Conservation (phyloP, 768 basidiomycete species). For the Lepiota venenata region DNA sequence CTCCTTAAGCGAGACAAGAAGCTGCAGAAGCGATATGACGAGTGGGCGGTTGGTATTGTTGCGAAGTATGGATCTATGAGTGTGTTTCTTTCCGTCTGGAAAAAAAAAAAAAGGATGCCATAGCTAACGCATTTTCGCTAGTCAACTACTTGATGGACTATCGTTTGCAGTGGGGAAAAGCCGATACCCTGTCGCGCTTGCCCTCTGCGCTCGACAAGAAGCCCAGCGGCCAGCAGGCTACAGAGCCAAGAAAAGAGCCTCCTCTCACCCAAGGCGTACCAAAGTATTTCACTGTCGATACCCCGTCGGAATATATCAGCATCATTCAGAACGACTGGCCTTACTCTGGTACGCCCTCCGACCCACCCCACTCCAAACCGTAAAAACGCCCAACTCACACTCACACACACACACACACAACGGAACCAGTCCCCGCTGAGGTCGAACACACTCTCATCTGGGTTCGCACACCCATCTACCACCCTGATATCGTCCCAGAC, state of each 20-base stretch:
- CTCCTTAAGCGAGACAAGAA: conserved; percentile 70
- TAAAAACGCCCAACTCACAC: too few species aligned
- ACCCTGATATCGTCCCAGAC: conserved; percentile 49
- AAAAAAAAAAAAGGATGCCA: too few species aligned
- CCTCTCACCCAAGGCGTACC: conserved; percentile 35
- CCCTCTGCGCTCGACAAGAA: conserved; percentile 45
- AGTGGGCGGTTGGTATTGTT: conserved; percentile 54
- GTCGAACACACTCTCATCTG: conserved; percentile 77
- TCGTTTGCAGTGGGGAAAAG: conserved; percentile 75
- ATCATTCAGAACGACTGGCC: conserved; percentile 88
- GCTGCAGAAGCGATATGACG: conserved; percentile 65
- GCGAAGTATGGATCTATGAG: conserved; percentile 64
- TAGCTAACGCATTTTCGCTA: conserved; percentile 24
- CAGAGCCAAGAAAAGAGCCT: conserved; percentile 10
- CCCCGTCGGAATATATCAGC: conserved; percentile 55
- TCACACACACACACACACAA: background rate
- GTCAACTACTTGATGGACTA: conserved; percentile 70
- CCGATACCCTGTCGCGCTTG: conserved; percentile 61
- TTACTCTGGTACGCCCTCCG: conserved; percentile 60
- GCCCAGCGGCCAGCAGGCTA: conserved; percentile 7
- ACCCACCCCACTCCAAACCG: background rate
- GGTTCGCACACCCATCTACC: conserved; percentile 72
- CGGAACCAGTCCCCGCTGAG: conserved; percentile 54
- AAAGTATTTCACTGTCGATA: conserved; percentile 64
- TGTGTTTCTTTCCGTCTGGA: conserved; percentile 33